Evolutionary conservation across 176 grass and related monocot genomes (phyloP).

Genomic region (Paspalum vaginatum): DNA sequence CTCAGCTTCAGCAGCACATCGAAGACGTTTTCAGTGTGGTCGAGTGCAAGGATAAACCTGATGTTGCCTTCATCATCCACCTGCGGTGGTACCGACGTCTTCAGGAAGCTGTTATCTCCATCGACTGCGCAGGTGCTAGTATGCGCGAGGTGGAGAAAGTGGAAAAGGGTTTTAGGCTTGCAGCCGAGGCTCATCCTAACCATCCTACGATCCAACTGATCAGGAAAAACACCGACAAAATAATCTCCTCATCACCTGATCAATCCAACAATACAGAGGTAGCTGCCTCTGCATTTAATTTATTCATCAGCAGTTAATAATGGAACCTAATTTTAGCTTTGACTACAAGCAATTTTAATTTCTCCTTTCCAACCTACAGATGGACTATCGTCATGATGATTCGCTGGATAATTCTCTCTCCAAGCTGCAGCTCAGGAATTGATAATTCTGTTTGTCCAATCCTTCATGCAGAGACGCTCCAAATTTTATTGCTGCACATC

Average conservation of each 20-base stretch:
- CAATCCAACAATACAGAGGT: not conserved
- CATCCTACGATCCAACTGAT: not conserved
- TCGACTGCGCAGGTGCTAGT: not conserved
- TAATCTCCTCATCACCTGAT: not conserved
- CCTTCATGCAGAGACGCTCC: too few species aligned
- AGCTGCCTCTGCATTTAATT: not conserved
- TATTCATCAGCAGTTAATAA: not conserved
- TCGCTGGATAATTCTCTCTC: too few species aligned
- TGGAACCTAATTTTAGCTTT: not conserved
- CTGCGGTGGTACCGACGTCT: not conserved
- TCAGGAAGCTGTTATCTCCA: not conserved
- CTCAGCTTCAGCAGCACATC: not conserved
- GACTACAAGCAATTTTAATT: not conserved
- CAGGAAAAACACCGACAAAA: not conserved
- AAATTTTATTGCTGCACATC: too few species aligned
- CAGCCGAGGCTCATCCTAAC: not conserved
- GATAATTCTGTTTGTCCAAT: too few species aligned
- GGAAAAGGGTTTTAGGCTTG: not conserved
- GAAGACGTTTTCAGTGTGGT: not conserved
- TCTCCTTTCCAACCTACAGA: not conserved
- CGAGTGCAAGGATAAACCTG: not conserved
- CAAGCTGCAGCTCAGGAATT: too few species aligned
- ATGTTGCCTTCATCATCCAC: fast-evolving
- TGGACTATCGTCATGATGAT: too few species aligned
- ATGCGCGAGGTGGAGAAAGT: not conserved